A percentile compares a stretch with the other conserved stretches of the same genome.
These are phyloP conservation scores for Trametes cingulata DNA, from an alignment of 768 basidiomycete genomes.

Conservation along the genomic window DNA sequence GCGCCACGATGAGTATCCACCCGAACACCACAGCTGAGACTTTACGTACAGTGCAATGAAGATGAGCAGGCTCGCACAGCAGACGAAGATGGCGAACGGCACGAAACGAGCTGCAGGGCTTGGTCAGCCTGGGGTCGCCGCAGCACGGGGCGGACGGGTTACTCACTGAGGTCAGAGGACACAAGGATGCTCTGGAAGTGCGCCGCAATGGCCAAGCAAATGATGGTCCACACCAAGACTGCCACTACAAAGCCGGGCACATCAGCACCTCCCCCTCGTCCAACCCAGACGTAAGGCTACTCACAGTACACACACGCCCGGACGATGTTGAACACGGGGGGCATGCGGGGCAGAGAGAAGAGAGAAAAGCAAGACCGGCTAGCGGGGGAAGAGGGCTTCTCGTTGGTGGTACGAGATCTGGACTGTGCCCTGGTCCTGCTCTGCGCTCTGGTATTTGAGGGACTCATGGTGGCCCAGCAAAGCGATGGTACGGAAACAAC, in stretches of 20 bases:
- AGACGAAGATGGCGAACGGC: slow-evolving; percentile 83
- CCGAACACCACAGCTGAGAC: background rate
- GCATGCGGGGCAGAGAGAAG: slow-evolving; percentile 48
- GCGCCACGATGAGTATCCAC: slow-evolving; percentile 14
- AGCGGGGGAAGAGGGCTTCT: slow-evolving; percentile 22
- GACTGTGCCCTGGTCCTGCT: slow-evolving; percentile 22
- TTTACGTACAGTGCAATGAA: slow-evolving; percentile 62
- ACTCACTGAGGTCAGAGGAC: slow-evolving; percentile 79
- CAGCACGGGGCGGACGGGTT: background rate
- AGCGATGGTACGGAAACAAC: slow-evolving; percentile 17
- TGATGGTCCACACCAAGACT: slow-evolving; percentile 72
- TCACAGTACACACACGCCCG: slow-evolving; percentile 68
- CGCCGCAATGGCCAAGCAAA: slow-evolving; percentile 77
- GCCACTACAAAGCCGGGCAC: slow-evolving; percentile 43
- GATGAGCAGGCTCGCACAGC: slow-evolving; percentile 66
- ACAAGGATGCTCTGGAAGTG: slow-evolving; percentile 73
- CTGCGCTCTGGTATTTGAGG: slow-evolving; percentile 31
- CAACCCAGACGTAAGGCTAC: slow-evolving; percentile 24
- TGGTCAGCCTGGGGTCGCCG: background rate
- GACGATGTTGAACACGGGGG: slow-evolving; percentile 70
- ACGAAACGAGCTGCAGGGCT: slow-evolving; percentile 71
- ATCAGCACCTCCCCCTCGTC: slow-evolving; percentile 8
- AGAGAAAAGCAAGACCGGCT: slow-evolving; percentile 26
- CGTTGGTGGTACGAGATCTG: slow-evolving; percentile 26
- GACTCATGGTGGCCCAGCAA: slow-evolving; percentile 21